Percentiles rank a stretch among this genome's conserved stretches.
Evolutionary conservation across 2,329 filamentous ascomycete genomes (phyloP).

Genomic region (Thelonectria blattea): DNA sequence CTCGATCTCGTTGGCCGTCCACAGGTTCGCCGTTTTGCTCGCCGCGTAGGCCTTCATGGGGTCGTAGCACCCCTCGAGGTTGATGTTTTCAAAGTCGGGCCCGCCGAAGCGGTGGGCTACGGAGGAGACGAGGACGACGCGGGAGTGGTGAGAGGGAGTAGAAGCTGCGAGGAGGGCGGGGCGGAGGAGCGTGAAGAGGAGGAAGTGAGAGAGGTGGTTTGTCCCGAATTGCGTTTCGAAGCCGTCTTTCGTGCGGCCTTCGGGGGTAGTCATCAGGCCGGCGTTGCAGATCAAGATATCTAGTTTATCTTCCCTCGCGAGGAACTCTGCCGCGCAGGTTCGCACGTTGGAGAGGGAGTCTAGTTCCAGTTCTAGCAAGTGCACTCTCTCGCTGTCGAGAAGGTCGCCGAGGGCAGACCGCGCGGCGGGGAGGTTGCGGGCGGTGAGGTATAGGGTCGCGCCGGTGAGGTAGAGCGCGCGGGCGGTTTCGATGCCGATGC

Average conservation of each 20-base stretch:
- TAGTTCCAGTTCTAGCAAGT: not conserved
- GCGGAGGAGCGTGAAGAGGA: conserved; percentile 50
- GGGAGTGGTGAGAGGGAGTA: conserved; percentile 30
- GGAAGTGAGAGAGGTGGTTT: conserved; percentile 53
- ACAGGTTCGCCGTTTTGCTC: conserved; percentile 58
- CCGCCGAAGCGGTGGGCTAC: conserved; percentile 27
- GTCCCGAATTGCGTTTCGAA: conserved; percentile 51
- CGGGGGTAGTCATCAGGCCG: conserved; percentile 44
- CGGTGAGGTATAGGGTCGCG: not conserved
- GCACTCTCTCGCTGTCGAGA: not conserved
- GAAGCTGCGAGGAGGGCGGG: conserved; percentile 43
- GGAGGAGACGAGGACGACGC: conserved; percentile 45
- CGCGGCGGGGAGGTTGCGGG: not conserved
- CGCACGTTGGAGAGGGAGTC: not conserved
- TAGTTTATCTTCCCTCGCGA: conserved; percentile 24
- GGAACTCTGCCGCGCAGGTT: not conserved
- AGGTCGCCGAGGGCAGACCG: not conserved
- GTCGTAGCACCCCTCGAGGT: conserved; percentile 26
- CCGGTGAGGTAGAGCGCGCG: not conserved
- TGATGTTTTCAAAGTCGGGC: conserved; percentile 16
- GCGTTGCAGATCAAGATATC: conserved; percentile 53
- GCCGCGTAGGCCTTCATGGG: conserved; percentile 52
- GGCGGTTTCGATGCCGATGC: conserved; percentile 1
- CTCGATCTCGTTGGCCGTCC: conserved; percentile 57
- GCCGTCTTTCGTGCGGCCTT: conserved; percentile 47